A percentile compares a stretch with the other conserved stretches of the same genome.
Conservation (phyloP, 2,329 filamentous ascomycete genomes). For the Exophiala sideris region DNA sequence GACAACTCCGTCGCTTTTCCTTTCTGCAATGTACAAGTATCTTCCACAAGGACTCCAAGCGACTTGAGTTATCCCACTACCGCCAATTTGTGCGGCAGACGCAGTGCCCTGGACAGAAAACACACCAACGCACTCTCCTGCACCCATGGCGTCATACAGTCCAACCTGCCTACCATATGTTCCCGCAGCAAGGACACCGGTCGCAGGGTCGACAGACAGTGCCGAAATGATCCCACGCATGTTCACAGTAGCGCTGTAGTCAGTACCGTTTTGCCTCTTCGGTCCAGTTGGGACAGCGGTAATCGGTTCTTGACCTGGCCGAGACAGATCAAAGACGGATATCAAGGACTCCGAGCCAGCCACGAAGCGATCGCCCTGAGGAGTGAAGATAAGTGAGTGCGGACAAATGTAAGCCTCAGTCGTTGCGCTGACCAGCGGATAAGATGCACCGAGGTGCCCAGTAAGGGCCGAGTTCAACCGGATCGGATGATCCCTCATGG, state of each 20-base stretch:
- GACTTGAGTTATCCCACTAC: constrained; percentile 54
- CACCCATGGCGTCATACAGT: constrained; percentile 51
- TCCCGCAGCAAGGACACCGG: constrained; percentile 54
- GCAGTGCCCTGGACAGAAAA: constrained; percentile 47
- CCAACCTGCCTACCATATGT: constrained; percentile 56
- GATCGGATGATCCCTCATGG: constrained; percentile 54
- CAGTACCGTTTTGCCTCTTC: constrained; percentile 12
- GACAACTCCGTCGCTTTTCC: constrained; percentile 53
- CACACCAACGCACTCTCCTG: constrained; percentile 49
- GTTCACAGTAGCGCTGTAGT: constrained; percentile 29
- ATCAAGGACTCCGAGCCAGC: constrained; percentile 55
- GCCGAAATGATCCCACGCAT: constrained; percentile 57
- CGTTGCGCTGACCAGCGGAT: constrained; percentile 52
- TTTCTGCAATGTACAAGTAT: constrained; percentile 59
- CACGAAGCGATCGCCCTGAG: constrained; percentile 52
- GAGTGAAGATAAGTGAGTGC: constrained; percentile 53
- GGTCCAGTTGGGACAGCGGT: constrained; percentile 48
- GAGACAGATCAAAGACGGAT: constrained; percentile 54
- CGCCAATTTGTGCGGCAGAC: constrained; percentile 41
- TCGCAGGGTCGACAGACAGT: constrained; percentile 43
- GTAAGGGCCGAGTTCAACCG: constrained; percentile 54
- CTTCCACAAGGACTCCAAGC: constrained; percentile 56
- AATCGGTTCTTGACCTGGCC: constrained; percentile 47
- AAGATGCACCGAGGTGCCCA: constrained; percentile 48
- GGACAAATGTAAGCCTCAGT: constrained; percentile 58